phyloP scores from a whole-genome alignment of 352 stramenopile genomes.

The Pythium grandisporangium region DNA sequence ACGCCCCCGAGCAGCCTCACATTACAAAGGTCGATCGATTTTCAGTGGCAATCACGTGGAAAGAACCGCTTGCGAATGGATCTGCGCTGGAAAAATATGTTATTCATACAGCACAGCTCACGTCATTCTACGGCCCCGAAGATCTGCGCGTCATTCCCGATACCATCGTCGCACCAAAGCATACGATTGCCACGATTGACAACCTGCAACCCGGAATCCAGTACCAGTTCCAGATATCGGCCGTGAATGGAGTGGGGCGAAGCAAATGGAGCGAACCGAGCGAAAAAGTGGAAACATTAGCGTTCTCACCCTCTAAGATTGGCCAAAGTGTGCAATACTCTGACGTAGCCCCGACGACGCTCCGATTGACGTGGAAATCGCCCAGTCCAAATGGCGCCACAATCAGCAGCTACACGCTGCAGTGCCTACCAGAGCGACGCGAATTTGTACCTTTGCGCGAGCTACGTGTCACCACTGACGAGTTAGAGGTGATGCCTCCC shows the following conservation, averaged over 20 bases:
- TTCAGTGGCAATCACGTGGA: constrained; percentile 37
- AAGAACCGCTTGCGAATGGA: constrained; percentile 42
- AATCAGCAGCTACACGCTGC: constrained; percentile 43
- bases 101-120: constrained; percentile 28
- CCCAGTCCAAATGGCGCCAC: constrained; percentile 46
- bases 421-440: constrained; percentile 43
- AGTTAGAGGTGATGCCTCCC: constrained; percentile 12
- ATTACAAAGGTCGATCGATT: constrained; percentile 29
- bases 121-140: constrained; percentile 16
- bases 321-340: constrained; percentile 22
- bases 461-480: constrained; percentile 14
- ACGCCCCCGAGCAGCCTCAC: constrained; percentile 18
- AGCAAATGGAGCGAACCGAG: constrained; percentile 41
- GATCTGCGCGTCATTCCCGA: constrained; percentile 21
- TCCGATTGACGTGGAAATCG: constrained; percentile 38
- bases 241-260: constrained; percentile 34
- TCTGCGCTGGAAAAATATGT: constrained; percentile 43
- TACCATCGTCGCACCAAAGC: constrained; percentile 27
- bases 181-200: constrained; percentile 23
- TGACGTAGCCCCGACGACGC: constrained; percentile 21
- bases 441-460: constrained; percentile 24
- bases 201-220: constrained; percentile 45
- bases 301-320: constrained; percentile 48
- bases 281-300: constrained; percentile 35
- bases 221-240: constrained; percentile 36